Evolutionary conservation across 2,329 filamentous ascomycete species (phyloP).

Genomic region (Trichoderma oligosporum): DNA sequence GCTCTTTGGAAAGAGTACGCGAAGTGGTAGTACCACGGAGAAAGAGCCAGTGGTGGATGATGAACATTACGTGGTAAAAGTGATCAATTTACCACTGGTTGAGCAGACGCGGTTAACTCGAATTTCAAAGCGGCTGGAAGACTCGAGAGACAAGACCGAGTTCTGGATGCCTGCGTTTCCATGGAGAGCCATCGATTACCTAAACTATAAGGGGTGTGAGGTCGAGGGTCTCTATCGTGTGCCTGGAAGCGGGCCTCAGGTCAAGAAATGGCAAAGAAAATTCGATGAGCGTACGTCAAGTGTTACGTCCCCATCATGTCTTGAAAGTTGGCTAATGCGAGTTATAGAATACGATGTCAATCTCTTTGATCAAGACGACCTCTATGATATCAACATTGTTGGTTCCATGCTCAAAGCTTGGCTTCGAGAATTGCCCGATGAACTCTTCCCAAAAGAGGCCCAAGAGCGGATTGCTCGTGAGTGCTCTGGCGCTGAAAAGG

Average conservation of each 20-base stretch:
- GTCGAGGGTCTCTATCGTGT: conserved; percentile 92
- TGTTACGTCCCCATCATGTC: not conserved
- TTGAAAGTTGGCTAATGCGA: conserved; percentile 22
- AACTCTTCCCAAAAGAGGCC: conserved; percentile 80
- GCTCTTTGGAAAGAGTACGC: conserved; percentile 72
- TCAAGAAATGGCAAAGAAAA: conserved; percentile 88
- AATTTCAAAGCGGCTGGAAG: conserved; percentile 83
- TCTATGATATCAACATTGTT: conserved; percentile 96
- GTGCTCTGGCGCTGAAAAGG: conserved; percentile 72
- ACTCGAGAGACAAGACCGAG: conserved; percentile 90
- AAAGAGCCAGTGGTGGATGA: conserved; percentile 66
- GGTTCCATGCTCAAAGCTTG: conserved; percentile 95
- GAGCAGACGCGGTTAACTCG: conserved; percentile 88
- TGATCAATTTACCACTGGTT: conserved; percentile 80
- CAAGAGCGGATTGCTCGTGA: conserved; percentile 78
- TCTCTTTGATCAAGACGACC: conserved; percentile 77
- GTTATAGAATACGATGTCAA: conserved; percentile 76
- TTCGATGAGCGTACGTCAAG: conserved; percentile 71
- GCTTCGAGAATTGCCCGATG: conserved; percentile 90
- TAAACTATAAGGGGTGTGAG: conserved; percentile 92
- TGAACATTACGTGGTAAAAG: conserved; percentile 77
- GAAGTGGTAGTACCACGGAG: conserved; percentile 67
- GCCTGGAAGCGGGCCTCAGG: conserved; percentile 82
- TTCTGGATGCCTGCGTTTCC: conserved; percentile 98
- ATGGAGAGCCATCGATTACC: conserved; percentile 92